Evolutionary conservation across 2,329 filamentous ascomycete genomes (phyloP).

Genomic region (Stagonosporopsis chrysanthemi): DNA sequence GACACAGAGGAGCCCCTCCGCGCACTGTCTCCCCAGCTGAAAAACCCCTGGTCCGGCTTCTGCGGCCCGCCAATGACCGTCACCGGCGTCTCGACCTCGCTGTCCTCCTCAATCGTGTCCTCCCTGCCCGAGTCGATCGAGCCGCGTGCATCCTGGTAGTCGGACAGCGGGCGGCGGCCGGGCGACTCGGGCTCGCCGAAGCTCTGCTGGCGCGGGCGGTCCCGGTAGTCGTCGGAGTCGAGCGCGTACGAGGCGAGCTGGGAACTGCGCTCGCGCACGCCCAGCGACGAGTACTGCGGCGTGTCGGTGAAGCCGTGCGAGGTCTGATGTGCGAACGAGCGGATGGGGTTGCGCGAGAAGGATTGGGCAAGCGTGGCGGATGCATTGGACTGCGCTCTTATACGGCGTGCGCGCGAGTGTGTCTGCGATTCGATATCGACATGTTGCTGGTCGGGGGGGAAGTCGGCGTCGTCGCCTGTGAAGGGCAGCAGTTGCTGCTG

Average conservation of each 20-base stretch:
- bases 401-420: slow-evolving; percentile 37
- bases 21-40: slow-evolving; percentile 23
- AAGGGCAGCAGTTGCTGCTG: slow-evolving; percentile 36
- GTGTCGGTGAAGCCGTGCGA: slow-evolving; percentile 70
- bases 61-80: slow-evolving; percentile 35
- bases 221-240: slow-evolving; percentile 45
- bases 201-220: slow-evolving; percentile 34
- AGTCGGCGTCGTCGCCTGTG: slow-evolving; percentile 43
- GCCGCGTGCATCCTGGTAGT: slow-evolving; percentile 32
- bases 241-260: slow-evolving; percentile 85
- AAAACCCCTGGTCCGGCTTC: slow-evolving; percentile 30
- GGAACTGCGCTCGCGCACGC: slow-evolving; percentile 84
- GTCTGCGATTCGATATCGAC: slow-evolving; percentile 34
- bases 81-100: slow-evolving; percentile 64
- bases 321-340: slow-evolving; percentile 74
- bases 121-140: slow-evolving; percentile 49
- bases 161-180: slow-evolving; percentile 25
- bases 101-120: slow-evolving; percentile 67
- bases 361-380: slow-evolving; percentile 38
- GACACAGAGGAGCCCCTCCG: slow-evolving; percentile 8
- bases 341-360: slow-evolving; percentile 65
- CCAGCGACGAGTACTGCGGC: slow-evolving; percentile 74
- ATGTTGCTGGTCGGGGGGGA: slow-evolving; percentile 30
- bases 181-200: slow-evolving; percentile 33
- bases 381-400: slow-evolving; percentile 35